Conservation (phyloP, 106 monocot species). For the Dendrobium nobile region DNA sequence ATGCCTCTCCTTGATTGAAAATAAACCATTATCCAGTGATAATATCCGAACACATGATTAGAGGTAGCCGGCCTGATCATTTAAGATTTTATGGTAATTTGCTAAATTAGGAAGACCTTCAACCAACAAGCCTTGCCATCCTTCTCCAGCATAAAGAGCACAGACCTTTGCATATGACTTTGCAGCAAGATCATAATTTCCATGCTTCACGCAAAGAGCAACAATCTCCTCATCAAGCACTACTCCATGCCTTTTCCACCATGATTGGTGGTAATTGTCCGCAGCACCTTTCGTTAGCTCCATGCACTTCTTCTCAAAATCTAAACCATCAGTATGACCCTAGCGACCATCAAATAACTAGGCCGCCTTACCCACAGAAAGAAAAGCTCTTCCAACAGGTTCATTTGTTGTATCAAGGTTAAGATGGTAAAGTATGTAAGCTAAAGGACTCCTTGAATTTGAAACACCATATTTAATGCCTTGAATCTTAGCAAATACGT, state of each 20-base stretch:
- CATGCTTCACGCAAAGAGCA: constrained; percentile 73
- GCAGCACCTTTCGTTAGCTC: constrained; percentile 97
- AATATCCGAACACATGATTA: constrained; percentile 85
- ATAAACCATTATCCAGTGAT: constrained; percentile 70
- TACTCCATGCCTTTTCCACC: constrained; percentile 99
- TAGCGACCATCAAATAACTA: constrained; percentile 47
- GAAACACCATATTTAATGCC: constrained; percentile 94
- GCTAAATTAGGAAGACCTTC: constrained; percentile 91
- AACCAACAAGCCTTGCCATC: constrained; percentile 91
- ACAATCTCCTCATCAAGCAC: constrained; percentile 96
- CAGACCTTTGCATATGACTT: constrained; percentile 98
- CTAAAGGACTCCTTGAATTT: constrained; percentile 89
- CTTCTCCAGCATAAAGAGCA: constrained; percentile 98
- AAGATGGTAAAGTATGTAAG: constrained; percentile 90
- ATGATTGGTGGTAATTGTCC: constrained; percentile 91
- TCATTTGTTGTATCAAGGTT: constrained; percentile 90
- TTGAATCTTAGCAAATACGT: constrained; percentile 92
- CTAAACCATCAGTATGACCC: constrained; percentile 5
- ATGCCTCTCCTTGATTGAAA: constrained; percentile 73
- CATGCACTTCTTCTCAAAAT: constrained; percentile 75
- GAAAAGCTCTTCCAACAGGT: constrained; percentile 85
- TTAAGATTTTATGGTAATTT: constrained; percentile 90
- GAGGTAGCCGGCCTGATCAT: constrained; percentile 89
- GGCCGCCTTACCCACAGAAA: constrained; percentile 67
- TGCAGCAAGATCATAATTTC: constrained; percentile 88